A percentile compares a stretch with the other conserved stretches of the same genome.
phyloP scores from a whole-genome alignment of 1,284 basidiomycete genomes.

The Apiotrichum akiyoshidainum region DNA sequence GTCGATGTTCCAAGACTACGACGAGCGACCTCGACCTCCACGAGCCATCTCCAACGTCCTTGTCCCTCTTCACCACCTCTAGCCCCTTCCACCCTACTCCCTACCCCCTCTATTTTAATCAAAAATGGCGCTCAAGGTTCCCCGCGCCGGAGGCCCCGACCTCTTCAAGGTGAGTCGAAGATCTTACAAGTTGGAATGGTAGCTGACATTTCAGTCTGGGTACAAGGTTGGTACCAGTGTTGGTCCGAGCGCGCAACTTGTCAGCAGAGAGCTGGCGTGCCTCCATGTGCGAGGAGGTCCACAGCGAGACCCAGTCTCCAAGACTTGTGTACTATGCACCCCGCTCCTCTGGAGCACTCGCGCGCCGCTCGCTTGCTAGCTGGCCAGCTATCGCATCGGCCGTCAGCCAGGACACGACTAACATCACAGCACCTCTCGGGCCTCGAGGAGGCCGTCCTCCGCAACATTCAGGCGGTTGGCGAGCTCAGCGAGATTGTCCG shows the following conservation, averaged over 20 bases:
- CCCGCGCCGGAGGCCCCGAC: slow-evolving; percentile 75
- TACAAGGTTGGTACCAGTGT: slow-evolving; percentile 15
- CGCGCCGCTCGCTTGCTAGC: background rate
- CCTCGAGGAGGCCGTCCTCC: slow-evolving; percentile 85
- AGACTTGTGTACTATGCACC: background rate
- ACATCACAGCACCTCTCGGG: slow-evolving; percentile 71
- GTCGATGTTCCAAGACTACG: too few relatives aligned
- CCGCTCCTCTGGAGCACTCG: background rate
- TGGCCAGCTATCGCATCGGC: background rate
- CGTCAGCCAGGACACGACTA: background rate
- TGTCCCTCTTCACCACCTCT: background rate
- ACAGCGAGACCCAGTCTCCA: too few relatives aligned
- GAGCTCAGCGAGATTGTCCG: slow-evolving; percentile 93
- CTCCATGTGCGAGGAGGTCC: background rate
- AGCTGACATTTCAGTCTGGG: slow-evolving; percentile 10
- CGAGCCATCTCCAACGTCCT: background rate
- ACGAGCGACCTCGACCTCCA: too few relatives aligned
- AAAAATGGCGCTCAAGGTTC: slow-evolving; percentile 56
- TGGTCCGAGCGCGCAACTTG: background rate
- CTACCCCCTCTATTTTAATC: background rate
- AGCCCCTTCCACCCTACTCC: background rate
- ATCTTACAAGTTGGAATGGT: background rate
- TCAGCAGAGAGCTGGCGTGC: background rate
- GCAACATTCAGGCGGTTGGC: slow-evolving; percentile 92
- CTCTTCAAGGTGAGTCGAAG: slow-evolving; percentile 71